Evolutionary conservation across 352 stramenopile species (phyloP).

Genomic region (Phytophthora fragariaefolia): DNA sequence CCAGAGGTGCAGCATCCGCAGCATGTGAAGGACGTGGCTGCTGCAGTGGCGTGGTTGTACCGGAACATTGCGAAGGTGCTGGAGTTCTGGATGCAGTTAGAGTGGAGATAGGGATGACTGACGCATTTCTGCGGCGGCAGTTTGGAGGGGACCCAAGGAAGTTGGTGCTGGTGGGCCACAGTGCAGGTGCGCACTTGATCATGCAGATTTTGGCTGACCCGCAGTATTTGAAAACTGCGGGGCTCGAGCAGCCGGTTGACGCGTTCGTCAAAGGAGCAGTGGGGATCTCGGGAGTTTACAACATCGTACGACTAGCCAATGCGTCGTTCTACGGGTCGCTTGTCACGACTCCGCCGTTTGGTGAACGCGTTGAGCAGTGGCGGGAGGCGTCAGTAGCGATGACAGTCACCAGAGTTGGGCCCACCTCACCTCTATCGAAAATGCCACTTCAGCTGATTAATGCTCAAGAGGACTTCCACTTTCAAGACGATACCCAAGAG

Average conservation of each 20-base stretch:
- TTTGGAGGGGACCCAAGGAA: slow-evolving; percentile 73
- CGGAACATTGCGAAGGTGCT: slow-evolving; percentile 71
- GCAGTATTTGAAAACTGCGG: slow-evolving; percentile 48
- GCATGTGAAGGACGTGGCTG: slow-evolving; percentile 69
- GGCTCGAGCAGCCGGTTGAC: slow-evolving; percentile 41
- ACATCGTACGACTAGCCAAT: slow-evolving; percentile 84
- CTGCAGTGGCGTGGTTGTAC: slow-evolving; percentile 69
- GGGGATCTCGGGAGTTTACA: slow-evolving; percentile 87
- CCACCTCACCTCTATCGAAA: slow-evolving; percentile 49
- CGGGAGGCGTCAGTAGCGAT: slow-evolving; percentile 70
- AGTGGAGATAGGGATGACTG: not conserved
- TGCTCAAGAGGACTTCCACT: slow-evolving; percentile 83
- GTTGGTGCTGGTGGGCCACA: slow-evolving; percentile 76
- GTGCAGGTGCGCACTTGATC: slow-evolving; percentile 78
- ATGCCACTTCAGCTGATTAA: slow-evolving; percentile 70
- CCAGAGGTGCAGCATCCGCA: slow-evolving; percentile 76
- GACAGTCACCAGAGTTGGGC: slow-evolving; percentile 45
- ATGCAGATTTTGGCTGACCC: slow-evolving; percentile 75
- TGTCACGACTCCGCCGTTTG: slow-evolving; percentile 74
- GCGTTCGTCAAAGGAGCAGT: slow-evolving; percentile 61
- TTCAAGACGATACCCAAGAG: slow-evolving; percentile 73
- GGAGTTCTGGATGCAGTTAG: slow-evolving; percentile 2
- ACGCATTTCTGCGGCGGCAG: slow-evolving; percentile 35
- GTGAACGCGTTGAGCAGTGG: slow-evolving; percentile 68
- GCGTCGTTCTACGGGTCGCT: slow-evolving; percentile 73